phyloP scores from a whole-genome alignment of 83 land plant genomes.

The Thuja plicata region DNA sequence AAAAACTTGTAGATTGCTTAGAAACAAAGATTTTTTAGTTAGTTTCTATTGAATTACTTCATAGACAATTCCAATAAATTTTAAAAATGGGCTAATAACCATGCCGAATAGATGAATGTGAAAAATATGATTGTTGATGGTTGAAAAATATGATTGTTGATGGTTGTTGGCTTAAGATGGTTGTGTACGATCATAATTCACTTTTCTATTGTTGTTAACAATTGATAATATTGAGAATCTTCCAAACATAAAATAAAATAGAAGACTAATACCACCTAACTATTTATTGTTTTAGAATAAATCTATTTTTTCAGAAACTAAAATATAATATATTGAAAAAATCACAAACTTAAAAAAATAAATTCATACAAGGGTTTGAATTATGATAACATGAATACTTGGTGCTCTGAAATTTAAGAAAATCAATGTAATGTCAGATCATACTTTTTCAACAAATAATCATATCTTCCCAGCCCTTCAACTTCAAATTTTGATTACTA shows the following conservation, averaged over 20 bases:
- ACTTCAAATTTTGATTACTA: background rate
- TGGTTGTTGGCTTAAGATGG: background rate
- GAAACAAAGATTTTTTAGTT: too few species aligned
- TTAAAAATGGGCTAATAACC: background rate
- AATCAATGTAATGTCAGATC: background rate
- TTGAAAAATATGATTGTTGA: too few species aligned
- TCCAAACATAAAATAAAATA: background rate
- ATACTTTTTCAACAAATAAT: background rate
- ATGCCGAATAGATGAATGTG: background rate
- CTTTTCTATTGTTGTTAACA: too few species aligned
- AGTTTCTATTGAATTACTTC: background rate
- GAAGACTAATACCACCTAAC: too few species aligned
- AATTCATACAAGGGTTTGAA: background rate
- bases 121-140: too few species aligned
- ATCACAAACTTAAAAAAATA: background rate
- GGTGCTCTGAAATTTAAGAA: background rate
- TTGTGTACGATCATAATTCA: background rate
- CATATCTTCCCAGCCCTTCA: background rate
- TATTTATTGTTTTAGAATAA: too few species aligned
- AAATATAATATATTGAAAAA: background rate
- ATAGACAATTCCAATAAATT: too few species aligned
- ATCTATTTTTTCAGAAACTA: too few species aligned
- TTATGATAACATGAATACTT: background rate
- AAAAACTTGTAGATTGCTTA: too few species aligned
- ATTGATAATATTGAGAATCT: background rate